Base-by-base conservation (phyloP, 164 flowering plant species). In the Houttuynia cordata region DNA sequence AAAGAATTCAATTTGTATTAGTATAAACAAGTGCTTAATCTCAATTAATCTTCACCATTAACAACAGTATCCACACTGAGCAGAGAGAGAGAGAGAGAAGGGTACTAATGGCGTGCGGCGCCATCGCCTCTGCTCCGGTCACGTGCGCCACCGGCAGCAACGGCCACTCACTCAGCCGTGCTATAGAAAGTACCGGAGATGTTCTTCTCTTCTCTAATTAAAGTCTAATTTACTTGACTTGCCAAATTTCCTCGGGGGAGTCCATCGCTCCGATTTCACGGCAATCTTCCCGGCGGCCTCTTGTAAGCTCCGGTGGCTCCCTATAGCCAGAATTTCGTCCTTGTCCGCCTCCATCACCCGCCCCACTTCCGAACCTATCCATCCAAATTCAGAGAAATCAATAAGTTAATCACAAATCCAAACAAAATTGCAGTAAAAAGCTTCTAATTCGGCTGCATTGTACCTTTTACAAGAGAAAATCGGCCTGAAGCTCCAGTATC, bases 271-370 rank as follows among this genome's bases (percentile, higher is more conserved):
- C 52, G 63, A 68, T 60, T 60, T 69, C 47, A 62, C 63, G 17
- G 58, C 40, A 20, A 34, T 51, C 24, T 24, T 66, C 9, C 53
- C 68, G 24, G 17, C n/a, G 69, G 17, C 60, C 64, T 75, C 77
- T 63, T 71, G 80, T 69, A 83, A 57, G 71, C 75, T 81, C 65
- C 78, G 73, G 40, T 74, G 64, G 72, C 79, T 78, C 24, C 79
- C 73, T 50, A 80, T 71, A 67, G 78, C 76, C 70, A 78, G 53
- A 39, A 76, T 63, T 34, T 77, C 69, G 66, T 74, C 70, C 57
- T 71, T 77, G 7, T 65, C 67, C 12, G 67, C 45, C 56, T 71
- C 73, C 23, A 64, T 7, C 18, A 71, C 24, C 10, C 71, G 58
- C 39, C 25, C 58, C 15, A 56, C 17, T 21, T 24, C 58, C 7